These are phyloP conservation scores for Alternaria conjuncta DNA, from an alignment of 2,329 filamentous ascomycete species.

Conservation along the genomic window DNA sequence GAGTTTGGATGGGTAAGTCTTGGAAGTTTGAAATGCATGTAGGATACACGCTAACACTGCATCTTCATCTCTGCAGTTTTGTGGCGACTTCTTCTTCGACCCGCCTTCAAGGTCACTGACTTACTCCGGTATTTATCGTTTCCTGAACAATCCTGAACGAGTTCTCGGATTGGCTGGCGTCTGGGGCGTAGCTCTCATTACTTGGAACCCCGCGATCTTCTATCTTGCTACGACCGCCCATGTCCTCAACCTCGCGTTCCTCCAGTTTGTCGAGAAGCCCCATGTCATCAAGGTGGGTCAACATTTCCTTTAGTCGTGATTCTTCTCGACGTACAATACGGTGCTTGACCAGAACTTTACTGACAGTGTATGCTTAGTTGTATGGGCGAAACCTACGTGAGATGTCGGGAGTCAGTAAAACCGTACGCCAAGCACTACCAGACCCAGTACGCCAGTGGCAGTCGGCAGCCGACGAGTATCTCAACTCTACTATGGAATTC, in stretches of 20 bases:
- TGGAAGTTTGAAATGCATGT: not conserved
- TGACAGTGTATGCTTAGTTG: constrained; percentile 51
- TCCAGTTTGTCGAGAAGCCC: constrained; percentile 91
- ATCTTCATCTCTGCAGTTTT: constrained; percentile 62
- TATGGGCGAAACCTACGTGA: constrained; percentile 84
- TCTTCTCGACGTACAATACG: not conserved
- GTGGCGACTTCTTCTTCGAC: constrained; percentile 98
- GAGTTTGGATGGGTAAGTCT: constrained; percentile 82
- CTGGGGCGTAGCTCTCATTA: constrained; percentile 94
- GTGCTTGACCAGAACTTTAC: not conserved
- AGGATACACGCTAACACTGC: not conserved
- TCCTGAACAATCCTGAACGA: constrained; percentile 95
- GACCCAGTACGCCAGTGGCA: constrained; percentile 83
- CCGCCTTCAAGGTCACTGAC: constrained; percentile 80
- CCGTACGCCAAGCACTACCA: constrained; percentile 84
- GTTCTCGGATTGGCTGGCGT: constrained; percentile 93
- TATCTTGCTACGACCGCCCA: constrained; percentile 86
- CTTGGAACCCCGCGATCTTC: constrained; percentile 86
- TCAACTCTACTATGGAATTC: constrained; percentile 85
- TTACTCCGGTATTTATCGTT: constrained; percentile 97
- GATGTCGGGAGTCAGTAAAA: constrained; percentile 91
- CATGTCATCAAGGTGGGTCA: constrained; percentile 69
- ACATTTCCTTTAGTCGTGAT: not conserved
- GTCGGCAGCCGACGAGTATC: constrained; percentile 83
- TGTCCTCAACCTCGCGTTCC: constrained; percentile 82